These are phyloP conservation scores for Tulasnella sp. DNA, from an alignment of 768 basidiomycete genomes.

Conservation along the genomic window DNA sequence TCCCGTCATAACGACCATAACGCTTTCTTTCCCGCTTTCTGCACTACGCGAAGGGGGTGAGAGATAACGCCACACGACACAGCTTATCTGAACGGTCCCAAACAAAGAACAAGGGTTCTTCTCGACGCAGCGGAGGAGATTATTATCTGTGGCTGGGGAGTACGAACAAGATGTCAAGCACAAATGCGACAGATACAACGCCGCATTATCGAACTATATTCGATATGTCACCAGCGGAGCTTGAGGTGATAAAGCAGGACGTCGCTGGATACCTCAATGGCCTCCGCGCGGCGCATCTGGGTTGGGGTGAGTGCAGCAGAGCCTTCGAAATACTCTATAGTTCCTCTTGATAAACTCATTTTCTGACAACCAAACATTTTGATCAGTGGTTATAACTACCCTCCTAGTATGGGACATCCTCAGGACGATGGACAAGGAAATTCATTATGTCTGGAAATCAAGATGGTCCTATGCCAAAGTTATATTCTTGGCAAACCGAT, in stretches of 20 bases:
- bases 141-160: too few species aligned
- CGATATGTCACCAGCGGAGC: not conserved
- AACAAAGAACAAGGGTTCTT: not conserved
- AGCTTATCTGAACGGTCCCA: not conserved
- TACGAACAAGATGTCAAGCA: not conserved
- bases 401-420: slow-evolving; percentile 15
- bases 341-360: not conserved
- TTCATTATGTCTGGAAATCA: slow-evolving; percentile 27
- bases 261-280: slow-evolving; percentile 12
- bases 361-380: not conserved
- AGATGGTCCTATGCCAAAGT: slow-evolving; percentile 19
- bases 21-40: not conserved
- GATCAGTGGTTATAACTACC: slow-evolving; percentile 1
- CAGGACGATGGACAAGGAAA: slow-evolving; percentile 24
- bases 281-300: not conserved
- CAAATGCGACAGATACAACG: not conserved
- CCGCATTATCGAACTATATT: slow-evolving; percentile 5
- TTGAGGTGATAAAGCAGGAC: slow-evolving; percentile 6
- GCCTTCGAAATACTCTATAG: not conserved
- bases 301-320: not conserved
- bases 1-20: not conserved
- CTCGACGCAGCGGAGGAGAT: not conserved
- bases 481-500: slow-evolving; percentile 11
- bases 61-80: not conserved
- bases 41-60: not conserved